Evolutionary conservation across 2,329 filamentous ascomycete species (phyloP).

Genomic region (Bipolaris oryzae): DNA sequence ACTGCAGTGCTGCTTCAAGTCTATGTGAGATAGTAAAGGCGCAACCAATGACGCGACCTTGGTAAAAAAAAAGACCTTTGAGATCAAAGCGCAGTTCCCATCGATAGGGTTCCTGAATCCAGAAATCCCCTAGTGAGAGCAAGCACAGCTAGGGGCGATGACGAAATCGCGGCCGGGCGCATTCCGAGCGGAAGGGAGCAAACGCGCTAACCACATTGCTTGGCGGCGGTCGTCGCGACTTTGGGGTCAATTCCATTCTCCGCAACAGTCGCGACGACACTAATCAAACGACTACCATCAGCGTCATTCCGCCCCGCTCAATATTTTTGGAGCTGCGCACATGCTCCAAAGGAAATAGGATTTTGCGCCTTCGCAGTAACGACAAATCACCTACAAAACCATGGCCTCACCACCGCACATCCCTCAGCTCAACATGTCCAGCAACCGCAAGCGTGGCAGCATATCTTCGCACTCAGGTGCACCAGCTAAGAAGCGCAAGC

Average conservation of each 20-base stretch:
- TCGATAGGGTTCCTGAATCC: background rate
- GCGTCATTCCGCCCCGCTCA: background rate
- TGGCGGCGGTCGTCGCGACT: constrained; percentile 8
- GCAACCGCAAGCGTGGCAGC: constrained; percentile 72
- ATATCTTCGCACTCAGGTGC: constrained; percentile 56
- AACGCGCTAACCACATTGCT: constrained; percentile 17
- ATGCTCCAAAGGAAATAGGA: background rate
- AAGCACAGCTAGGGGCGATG: constrained; percentile 21
- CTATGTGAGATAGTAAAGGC: background rate
- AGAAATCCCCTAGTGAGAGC: background rate
- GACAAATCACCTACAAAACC: constrained; percentile 42
- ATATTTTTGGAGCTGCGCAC: background rate
- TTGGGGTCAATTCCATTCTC: background rate
- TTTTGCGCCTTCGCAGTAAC: background rate
- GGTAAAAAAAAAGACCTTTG: background rate
- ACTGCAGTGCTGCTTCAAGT: constrained; percentile 48
- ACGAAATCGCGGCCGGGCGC: constrained; percentile 31
- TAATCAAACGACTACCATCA: background rate
- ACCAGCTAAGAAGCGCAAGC: constrained; percentile 70
- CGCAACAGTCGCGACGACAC: background rate
- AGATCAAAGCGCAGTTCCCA: background rate
- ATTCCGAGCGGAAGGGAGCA: constrained; percentile 17
- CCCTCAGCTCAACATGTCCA: constrained; percentile 60
- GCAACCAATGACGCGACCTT: background rate
- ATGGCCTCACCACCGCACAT: constrained; percentile 65